Evolutionary conservation across 306 rosid genomes (phyloP), one percentile per base, ranked within the genome.

Genomic region (Lotus japonicus): DNA sequence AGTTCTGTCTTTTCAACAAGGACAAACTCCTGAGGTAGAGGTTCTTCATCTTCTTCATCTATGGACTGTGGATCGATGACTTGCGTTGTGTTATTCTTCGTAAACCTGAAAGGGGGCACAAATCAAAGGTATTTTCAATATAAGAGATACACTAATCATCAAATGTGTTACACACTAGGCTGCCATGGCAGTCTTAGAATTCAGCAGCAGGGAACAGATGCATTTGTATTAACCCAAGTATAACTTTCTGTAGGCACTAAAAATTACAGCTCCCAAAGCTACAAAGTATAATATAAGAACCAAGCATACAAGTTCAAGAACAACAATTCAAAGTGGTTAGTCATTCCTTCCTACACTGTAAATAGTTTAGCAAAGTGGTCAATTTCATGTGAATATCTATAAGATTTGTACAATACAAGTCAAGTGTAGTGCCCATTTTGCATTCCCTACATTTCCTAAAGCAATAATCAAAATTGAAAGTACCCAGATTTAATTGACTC

Each of bases 401-500:
- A 28, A 38, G 41, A 51, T 48, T 31, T 46, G 77, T 35, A 26
- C 26, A 52, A 63, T 49, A 39, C 44, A 66, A 74, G 6, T 36
- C 28, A n/a, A n/a, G n/a, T n/a, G n/a, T 2, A 43, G 56, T 63
- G 19, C 49, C 62, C 43, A 16, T 21, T 17, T 19, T 3, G 7
- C 18, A 19, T 7, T 50, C 10, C 62, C 18, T 48, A 4, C 0
- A 58, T 50, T 58, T 28, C 3, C 36, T 36, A 42, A 49, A 42
- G 17, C 21, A 11, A 16, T 10, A 38, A 71, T 64, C 13, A 16
- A 43, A 70, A 72, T 35, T n/a, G 36, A 76, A n/a, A 51, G 52
- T 88, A 94, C 99, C 99, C 97, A 68, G 99, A 86, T 81, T 82
- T 94, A 72, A 94, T 86, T 54, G 92, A 86, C 26, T 94, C 97